A percentile compares a stretch with the other conserved stretches of the same genome.
phyloP scores from a whole-genome alignment of 768 basidiomycete species.

The Cystofilobasidium ferigula region DNA sequence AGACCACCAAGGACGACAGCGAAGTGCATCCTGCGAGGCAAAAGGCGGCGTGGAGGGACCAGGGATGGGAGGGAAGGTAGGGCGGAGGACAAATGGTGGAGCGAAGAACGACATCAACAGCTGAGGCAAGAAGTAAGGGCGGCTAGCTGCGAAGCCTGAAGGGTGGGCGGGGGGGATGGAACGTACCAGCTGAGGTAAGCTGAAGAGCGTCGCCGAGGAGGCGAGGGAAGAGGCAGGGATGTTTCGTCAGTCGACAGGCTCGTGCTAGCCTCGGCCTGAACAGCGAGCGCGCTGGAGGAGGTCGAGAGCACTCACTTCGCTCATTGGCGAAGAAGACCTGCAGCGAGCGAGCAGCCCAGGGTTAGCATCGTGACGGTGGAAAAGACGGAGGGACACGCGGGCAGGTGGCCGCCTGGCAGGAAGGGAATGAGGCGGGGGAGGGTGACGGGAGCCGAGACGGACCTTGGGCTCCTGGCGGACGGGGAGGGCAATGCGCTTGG shows the following conservation, averaged over 20 bases:
- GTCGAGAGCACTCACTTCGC: slow-evolving; percentile 27
- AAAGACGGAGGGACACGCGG: background rate
- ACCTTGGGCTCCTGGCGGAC: slow-evolving; percentile 52
- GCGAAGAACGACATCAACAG: too few relatives aligned
- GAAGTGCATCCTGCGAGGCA: slow-evolving; percentile 35
- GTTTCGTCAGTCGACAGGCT: too few relatives aligned
- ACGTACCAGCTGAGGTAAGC: slow-evolving; percentile 93
- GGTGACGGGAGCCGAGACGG: slow-evolving; percentile 5
- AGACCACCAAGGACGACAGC: slow-evolving; percentile 94
- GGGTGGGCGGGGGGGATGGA: too few relatives aligned
- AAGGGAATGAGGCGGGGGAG: background rate
- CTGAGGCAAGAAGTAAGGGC: too few relatives aligned
- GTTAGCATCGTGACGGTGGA: background rate
- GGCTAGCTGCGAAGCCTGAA: too few relatives aligned
- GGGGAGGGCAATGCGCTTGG: slow-evolving; percentile 79
- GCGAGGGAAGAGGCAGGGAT: background rate
- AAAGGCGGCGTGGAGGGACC: background rate
- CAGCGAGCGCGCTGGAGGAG: slow-evolving; percentile 38
- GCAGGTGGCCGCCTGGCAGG: background rate
- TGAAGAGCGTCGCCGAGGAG: background rate
- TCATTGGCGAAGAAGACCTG: slow-evolving; percentile 41
- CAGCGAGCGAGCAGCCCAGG: background rate
- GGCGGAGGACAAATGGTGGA: background rate
- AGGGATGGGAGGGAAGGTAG: background rate
- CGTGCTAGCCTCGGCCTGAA: too few relatives aligned